Conservation (phyloP, 2,329 filamentous ascomycete genomes). For the Clathrospora elynae region DNA sequence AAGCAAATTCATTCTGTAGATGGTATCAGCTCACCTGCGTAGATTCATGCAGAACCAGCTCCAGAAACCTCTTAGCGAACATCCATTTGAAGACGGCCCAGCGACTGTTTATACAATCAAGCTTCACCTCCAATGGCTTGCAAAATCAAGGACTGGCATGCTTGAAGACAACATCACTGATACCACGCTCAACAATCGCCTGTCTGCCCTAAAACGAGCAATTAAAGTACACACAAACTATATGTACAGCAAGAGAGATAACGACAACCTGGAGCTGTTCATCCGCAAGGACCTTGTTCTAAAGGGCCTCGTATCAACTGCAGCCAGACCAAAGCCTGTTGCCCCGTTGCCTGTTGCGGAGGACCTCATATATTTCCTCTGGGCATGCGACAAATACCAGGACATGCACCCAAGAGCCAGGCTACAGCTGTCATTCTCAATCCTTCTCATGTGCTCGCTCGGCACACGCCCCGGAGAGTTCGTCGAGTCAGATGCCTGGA, state of each 20-base stretch:
- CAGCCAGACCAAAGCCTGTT: slow-evolving; percentile 6
- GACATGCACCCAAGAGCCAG: slow-evolving; percentile 5
- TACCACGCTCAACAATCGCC: slow-evolving; percentile 8
- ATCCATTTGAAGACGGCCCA: too few relatives aligned
- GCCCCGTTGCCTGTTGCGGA: slow-evolving; percentile 6
- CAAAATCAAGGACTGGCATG: slow-evolving; percentile 4
- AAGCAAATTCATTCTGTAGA: too few relatives aligned
- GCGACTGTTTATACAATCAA: slow-evolving; percentile 1
- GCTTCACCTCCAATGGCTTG: slow-evolving; percentile 14
- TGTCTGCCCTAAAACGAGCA: slow-evolving; percentile 12
- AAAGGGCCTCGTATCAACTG: slow-evolving; percentile 1
- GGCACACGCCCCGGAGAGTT: slow-evolving; percentile 8
- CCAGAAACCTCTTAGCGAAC: too few relatives aligned
- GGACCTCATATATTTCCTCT: slow-evolving; percentile 13
- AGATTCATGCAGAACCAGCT: too few relatives aligned
- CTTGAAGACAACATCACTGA: slow-evolving; percentile 16
- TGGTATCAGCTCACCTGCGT: too few relatives aligned
- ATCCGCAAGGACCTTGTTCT: slow-evolving; percentile 2
- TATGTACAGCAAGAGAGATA: slow-evolving; percentile 9
- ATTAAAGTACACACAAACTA: slow-evolving; percentile 12
- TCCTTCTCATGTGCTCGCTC: background rate
- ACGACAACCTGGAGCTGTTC: slow-evolving; percentile 3
- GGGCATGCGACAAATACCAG: slow-evolving; percentile 13
- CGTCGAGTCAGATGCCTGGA: slow-evolving; percentile 6
- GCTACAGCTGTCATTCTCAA: slow-evolving; percentile 11